Percentiles rank a stretch among this genome's conserved stretches.
phyloP scores from a whole-genome alignment of 2,329 filamentous ascomycete species.

The Harringtonia aguacate region DNA sequence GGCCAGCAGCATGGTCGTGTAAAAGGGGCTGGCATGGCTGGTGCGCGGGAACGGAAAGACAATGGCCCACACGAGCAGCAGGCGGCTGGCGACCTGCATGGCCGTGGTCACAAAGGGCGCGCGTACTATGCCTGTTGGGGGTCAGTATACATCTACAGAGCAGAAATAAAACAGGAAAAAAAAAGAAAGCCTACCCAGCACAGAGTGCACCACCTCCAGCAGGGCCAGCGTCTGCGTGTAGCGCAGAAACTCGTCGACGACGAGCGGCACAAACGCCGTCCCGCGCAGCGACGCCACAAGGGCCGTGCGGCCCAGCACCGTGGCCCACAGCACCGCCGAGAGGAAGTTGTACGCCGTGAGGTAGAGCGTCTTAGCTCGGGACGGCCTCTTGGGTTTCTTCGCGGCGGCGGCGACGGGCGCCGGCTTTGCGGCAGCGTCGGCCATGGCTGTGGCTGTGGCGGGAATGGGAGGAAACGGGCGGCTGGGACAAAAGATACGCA shows the following conservation, averaged over 20 bases:
- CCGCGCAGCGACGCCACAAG: slow-evolving; percentile 41
- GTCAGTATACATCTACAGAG: not conserved
- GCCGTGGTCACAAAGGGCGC: slow-evolving; percentile 74
- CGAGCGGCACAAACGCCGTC: slow-evolving; percentile 47
- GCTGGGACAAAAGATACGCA: no score
- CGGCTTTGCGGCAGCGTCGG: no score
- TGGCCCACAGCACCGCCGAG: slow-evolving; percentile 68
- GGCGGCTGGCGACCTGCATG: slow-evolving; percentile 81
- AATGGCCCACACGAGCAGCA: slow-evolving; percentile 83
- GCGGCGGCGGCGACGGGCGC: no score
- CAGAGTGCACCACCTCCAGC: slow-evolving; percentile 74
- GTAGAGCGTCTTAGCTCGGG: slow-evolving; percentile 51
- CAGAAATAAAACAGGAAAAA: not conserved
- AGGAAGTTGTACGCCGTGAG: slow-evolving; percentile 77
- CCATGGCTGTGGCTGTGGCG: no score
- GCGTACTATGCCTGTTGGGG: slow-evolving; percentile 67
- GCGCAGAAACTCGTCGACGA: slow-evolving; percentile 56
- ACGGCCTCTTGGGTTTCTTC: no score
- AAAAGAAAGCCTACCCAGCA: slow-evolving; percentile 47
- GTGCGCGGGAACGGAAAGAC: slow-evolving; percentile 62
- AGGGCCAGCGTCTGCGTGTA: slow-evolving; percentile 76
- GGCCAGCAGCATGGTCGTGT: slow-evolving; percentile 70
- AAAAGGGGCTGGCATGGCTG: slow-evolving; percentile 45
- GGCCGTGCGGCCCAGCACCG: slow-evolving; percentile 60
- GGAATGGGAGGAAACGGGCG: no score